Base-by-base conservation (phyloP, 2,329 filamentous ascomycete genomes). In the Ophiostoma sp. region DNA sequence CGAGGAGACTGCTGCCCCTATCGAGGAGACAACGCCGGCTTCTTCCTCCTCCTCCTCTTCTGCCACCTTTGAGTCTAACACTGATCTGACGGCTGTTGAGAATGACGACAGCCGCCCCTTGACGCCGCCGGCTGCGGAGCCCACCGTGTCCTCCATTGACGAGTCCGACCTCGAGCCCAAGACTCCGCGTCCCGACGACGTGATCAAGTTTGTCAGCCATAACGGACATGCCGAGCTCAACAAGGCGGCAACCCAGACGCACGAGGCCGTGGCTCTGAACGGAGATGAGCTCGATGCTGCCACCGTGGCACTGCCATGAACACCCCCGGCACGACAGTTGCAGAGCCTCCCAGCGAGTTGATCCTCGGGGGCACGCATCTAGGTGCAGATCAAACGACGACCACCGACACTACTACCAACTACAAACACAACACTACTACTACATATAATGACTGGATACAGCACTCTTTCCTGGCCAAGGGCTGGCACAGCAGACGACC, bases 81-180 rank as follows among this genome's bases (percentile, higher is more conserved):
- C 70, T 16, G 66, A 68, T 18, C 27, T 63, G 18, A 66, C 66
- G 1, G 18, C 58, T 4, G 66, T 42, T 3, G 67, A 68, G 27
- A 70, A 47, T 3, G 41, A 41, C 9, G 45, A 66, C 14, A 7
- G 60, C 14, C 38, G 66, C n/a, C 55, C 65, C n/a, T 64, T 18
- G 36, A 62, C 68, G 2, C 65, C 66, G 3, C 67, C 68, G 16
- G 66, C 66, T 7, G 42, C 67, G 2, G 71, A 70, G 38, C 62
- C 63, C 2, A 69, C 70, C 9, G 65, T 68, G 3, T 69, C 69
- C 7, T 67, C 66, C 1, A 45, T 70, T 44, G 72, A 73, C 58
- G 71, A 71, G 40, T 73, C 68, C 2, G 64, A 71, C n/a, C 41
- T 47, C 0, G 71, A 72, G 49, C 71, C 70, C 7, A 66, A 69